Evolutionary conservation across 805 yeast genomes (phyloP).

Genomic region (Candida quercuum): DNA sequence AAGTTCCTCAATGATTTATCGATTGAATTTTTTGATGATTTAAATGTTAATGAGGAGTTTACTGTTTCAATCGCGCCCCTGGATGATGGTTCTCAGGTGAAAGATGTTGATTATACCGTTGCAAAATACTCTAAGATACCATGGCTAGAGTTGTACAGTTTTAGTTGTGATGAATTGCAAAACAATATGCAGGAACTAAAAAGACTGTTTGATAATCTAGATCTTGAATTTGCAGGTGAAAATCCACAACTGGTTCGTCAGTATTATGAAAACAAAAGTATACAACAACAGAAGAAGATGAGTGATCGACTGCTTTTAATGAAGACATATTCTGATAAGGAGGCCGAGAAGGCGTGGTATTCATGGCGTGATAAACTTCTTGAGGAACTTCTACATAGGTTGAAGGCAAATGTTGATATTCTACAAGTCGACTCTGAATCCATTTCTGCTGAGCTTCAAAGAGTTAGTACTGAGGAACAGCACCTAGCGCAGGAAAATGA

Average conservation of each 20-base stretch:
- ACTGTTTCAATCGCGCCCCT: conserved; percentile 13
- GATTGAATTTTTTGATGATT: conserved; percentile 23
- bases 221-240: conserved; percentile 20
- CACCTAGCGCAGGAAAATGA: conserved; percentile 1
- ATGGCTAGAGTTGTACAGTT: conserved; percentile 22
- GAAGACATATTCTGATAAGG: conserved; percentile 23
- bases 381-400: conserved; percentile 18
- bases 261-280: conserved; percentile 16
- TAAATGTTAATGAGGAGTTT: conserved; percentile 20
- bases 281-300: conserved; percentile 19
- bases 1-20: conserved; percentile 21
- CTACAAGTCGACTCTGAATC: conserved; percentile 9
- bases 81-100: not conserved
- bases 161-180: conserved; percentile 24
- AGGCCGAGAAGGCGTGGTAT: conserved; percentile 22
- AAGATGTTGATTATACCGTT: conserved; percentile 14
- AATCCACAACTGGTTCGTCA: conserved; percentile 23
- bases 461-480: conserved; percentile 4
- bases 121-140: conserved; percentile 21
- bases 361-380: conserved; percentile 21
- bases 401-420: conserved; percentile 9
- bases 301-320: conserved; percentile 19
- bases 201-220: conserved; percentile 18
- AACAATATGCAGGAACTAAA: conserved; percentile 22
- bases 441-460: conserved; percentile 1